Evolutionary conservation across 2,329 filamentous ascomycete genomes (phyloP).

Genomic region (Metarhizium humberi): DNA sequence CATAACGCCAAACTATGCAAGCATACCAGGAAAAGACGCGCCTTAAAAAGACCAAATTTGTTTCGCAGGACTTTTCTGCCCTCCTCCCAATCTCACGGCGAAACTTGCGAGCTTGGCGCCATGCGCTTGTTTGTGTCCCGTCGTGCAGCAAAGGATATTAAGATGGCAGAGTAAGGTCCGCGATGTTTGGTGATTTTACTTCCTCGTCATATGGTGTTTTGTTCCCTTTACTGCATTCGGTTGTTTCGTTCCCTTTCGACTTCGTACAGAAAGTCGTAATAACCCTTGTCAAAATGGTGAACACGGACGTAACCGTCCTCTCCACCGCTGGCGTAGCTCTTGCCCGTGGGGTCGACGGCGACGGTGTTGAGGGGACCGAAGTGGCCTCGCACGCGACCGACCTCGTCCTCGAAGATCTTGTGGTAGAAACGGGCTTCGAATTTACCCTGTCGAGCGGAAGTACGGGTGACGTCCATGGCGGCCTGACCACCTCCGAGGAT

Average conservation of each 20-base stretch:
- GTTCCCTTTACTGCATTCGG: slow-evolving; percentile 23
- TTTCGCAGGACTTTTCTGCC: background rate
- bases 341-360: slow-evolving; percentile 83
- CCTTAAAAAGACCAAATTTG: background rate
- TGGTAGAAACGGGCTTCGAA: slow-evolving; percentile 99
- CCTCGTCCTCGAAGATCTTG: slow-evolving; percentile 99
- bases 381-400: slow-evolving; percentile 91
- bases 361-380: slow-evolving; percentile 97
- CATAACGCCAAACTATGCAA: slow-evolving; percentile 34
- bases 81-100: background rate
- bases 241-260: slow-evolving; percentile 76
- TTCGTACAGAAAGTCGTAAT: slow-evolving; percentile 98
- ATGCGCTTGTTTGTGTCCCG: background rate
- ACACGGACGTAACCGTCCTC: slow-evolving; percentile 98
- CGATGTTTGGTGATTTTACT: background rate
- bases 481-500: slow-evolving; percentile 97
- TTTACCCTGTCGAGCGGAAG: slow-evolving; percentile 88
- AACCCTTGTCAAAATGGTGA: slow-evolving; percentile 96
- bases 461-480: slow-evolving; percentile 97
- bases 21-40: slow-evolving; percentile 24
- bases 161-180: background rate
- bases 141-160: background rate
- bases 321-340: slow-evolving; percentile 87
- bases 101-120: background rate
- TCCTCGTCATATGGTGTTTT: background rate